Base-by-base conservation (phyloP, 441 rosid species). In the Adansonia gregorii region DNA sequence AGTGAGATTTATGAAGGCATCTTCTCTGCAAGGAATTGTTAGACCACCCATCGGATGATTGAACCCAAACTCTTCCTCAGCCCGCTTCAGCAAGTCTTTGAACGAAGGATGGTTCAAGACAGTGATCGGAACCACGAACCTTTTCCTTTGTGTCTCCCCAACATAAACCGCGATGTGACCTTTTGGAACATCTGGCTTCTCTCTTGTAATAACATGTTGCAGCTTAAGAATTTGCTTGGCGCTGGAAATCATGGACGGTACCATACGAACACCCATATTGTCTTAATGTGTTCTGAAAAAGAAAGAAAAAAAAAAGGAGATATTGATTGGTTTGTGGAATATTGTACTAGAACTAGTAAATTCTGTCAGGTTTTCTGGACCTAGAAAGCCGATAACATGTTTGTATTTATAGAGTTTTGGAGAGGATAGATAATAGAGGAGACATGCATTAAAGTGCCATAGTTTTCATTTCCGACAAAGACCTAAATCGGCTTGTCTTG, bases 21-120 rank as follows among this genome's bases (percentile, higher is more conserved):
- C 86, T 73, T 81, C 84, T 49, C 73, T 76, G 69, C 90, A 89
- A 0, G 90, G 88, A 71, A 88, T 81, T 0, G 89, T 90, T 79
- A 89, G 85, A 52, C 86, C 86, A 4, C 92, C 90, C 82, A 58
- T 82, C 22, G 89, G 90, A 78, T 89, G 87, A 61, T 85, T n/a
- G 59, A 83, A 88, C 19, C 92, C 92, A 43, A 89, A 89, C 78
- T 87, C 91, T 75, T 91, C 89, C 79, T 87, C 90, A 1, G 86
- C 85, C 65, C 74, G 76, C 56, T 55, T 77, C 8, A 86, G 87
- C 73, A 88, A 81, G 64, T 79, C 85, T 59, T 76, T 69, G 51
- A 88, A 88, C 0, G 83, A 82, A 74, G 87, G 82, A 49, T 79
- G 85, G 54, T 83, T 86, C 77, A 87, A 54, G 46, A 76, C 80